Percentiles rank a stretch among this genome's conserved stretches.
Evolutionary conservation across 208 protist genomes (phyloP).

Genomic region (Trypanosoma boissoni): DNA sequence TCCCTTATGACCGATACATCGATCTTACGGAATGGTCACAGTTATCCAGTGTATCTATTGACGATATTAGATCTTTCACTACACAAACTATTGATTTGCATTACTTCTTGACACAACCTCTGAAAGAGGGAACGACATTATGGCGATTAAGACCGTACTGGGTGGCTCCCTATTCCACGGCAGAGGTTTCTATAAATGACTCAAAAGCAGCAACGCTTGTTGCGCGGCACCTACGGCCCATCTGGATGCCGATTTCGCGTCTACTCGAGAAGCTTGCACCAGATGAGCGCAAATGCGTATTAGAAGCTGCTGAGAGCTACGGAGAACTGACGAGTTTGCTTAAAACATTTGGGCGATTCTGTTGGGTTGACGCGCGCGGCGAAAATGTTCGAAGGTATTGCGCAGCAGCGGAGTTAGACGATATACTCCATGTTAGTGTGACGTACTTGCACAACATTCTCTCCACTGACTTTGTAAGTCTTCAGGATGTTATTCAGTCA

Average conservation of each 20-base stretch:
- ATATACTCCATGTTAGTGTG: slow-evolving; percentile 41
- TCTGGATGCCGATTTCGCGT: slow-evolving; percentile 48
- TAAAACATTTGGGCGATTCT: slow-evolving; percentile 35
- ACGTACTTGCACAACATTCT: slow-evolving; percentile 31
- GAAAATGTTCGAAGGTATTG: slow-evolving; percentile 47
- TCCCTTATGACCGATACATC: slow-evolving; percentile 17
- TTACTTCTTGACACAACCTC: slow-evolving; percentile 18
- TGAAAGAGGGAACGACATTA: not conserved
- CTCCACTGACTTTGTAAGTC: slow-evolving; percentile 18
- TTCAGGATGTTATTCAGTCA: slow-evolving; percentile 1
- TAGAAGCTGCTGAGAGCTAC: not conserved
- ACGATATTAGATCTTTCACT: not conserved
- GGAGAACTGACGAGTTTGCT: slow-evolving; percentile 27
- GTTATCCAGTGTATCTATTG: not conserved
- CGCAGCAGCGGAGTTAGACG: slow-evolving; percentile 50
- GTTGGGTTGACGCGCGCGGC: slow-evolving; percentile 48
- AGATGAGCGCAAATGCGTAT: slow-evolving; percentile 14
- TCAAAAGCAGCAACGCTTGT: slow-evolving; percentile 28
- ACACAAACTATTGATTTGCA: slow-evolving; percentile 2
- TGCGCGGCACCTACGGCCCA: slow-evolving; percentile 39
- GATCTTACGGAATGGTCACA: slow-evolving; percentile 10
- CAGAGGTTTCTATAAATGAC: slow-evolving; percentile 25
- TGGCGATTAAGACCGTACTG: slow-evolving; percentile 73
- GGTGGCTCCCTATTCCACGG: slow-evolving; percentile 55
- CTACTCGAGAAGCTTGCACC: slow-evolving; percentile 32